Evolutionary conservation across 2,329 filamentous ascomycete genomes (phyloP).

Genomic region (Colletotrichum musicola): DNA sequence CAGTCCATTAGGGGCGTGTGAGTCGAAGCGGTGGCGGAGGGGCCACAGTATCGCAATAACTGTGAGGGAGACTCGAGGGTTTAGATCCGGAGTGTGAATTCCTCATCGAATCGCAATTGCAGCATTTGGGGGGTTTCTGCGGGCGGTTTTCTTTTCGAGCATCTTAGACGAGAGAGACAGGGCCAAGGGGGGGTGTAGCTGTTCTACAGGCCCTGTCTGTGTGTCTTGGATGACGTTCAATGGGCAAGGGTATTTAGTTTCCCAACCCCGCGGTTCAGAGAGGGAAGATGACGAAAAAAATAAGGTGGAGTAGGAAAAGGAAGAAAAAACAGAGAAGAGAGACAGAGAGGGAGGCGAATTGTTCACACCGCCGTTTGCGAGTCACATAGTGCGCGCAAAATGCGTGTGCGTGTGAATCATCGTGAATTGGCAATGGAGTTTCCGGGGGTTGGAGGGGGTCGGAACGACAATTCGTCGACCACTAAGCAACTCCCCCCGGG

Average conservation of each 20-base stretch:
- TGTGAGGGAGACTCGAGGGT: conserved; percentile 17
- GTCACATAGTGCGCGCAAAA: conserved; percentile 17
- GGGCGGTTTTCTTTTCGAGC: neutral
- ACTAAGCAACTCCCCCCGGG: neutral
- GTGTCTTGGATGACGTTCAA: conserved; percentile 31
- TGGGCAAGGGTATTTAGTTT: conserved; percentile 1
- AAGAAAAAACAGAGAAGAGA: neutral
- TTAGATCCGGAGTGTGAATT: neutral
- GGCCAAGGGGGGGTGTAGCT: neutral
- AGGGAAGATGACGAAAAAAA: neutral
- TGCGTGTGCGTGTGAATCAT: conserved; percentile 29
- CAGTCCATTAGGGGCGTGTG: conserved; percentile 6
- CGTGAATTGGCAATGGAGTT: conserved; percentile 35
- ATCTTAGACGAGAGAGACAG: neutral
- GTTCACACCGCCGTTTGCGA: conserved; percentile 39
- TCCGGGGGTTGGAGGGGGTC: neutral
- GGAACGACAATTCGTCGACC: conserved; percentile 1
- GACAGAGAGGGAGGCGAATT: neutral
- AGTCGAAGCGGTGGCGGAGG: neutral
- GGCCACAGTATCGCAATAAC: conserved; percentile 31
- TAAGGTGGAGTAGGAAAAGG: neutral
- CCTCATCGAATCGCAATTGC: neutral
- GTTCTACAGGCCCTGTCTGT: neutral
- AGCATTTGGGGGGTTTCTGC: conserved; percentile 5
- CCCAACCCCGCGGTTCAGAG: conserved; percentile 24